phyloP scores from a whole-genome alignment of 2,329 filamentous ascomycete species.

The Knoxdaviesia capensis region DNA sequence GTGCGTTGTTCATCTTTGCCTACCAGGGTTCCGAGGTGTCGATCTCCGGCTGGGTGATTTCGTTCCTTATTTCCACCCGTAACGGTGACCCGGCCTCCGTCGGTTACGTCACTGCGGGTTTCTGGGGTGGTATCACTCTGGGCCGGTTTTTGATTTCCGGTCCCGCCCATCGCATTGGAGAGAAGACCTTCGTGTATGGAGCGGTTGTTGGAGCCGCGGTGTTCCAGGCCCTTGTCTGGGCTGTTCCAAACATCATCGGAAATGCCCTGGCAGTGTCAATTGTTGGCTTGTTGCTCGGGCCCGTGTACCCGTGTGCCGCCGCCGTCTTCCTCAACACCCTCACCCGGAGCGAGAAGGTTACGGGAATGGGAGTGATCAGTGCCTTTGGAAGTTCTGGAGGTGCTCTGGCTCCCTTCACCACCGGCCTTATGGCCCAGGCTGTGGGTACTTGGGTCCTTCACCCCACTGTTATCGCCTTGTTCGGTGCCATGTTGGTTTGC shows the following conservation, averaged over 20 bases:
- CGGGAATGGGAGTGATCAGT: conserved; percentile 45
- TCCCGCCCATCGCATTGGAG: conserved; percentile 45
- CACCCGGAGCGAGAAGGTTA: conserved; percentile 36
- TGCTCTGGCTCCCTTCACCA: conserved; percentile 45
- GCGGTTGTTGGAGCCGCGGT: conserved; percentile 39
- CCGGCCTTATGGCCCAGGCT: conserved; percentile 40
- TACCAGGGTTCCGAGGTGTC: conserved; percentile 76
- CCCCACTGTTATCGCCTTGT: conserved; percentile 47
- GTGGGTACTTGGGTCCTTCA: conserved; percentile 42
- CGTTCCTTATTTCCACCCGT: conserved; percentile 57
- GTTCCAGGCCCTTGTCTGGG: conserved; percentile 63
- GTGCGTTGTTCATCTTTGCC: conserved; percentile 64
- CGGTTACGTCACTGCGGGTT: conserved; percentile 59
- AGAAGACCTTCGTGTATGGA: conserved; percentile 46
- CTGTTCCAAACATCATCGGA: conserved; percentile 54
- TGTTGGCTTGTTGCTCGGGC: conserved; percentile 56
- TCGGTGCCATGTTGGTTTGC: conserved; percentile 41
- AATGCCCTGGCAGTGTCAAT: conserved; percentile 47
- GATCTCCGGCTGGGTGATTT: conserved; percentile 74
- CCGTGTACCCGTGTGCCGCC: conserved; percentile 57
- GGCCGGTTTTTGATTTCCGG: conserved; percentile 54
- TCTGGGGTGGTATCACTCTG: conserved; percentile 55
- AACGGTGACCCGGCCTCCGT: conserved; percentile 49
- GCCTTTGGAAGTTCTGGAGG: conserved; percentile 51
- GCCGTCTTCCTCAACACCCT: conserved; percentile 42